phyloP scores from a whole-genome alignment of 768 basidiomycete genomes.

The Pisolithus albus region DNA sequence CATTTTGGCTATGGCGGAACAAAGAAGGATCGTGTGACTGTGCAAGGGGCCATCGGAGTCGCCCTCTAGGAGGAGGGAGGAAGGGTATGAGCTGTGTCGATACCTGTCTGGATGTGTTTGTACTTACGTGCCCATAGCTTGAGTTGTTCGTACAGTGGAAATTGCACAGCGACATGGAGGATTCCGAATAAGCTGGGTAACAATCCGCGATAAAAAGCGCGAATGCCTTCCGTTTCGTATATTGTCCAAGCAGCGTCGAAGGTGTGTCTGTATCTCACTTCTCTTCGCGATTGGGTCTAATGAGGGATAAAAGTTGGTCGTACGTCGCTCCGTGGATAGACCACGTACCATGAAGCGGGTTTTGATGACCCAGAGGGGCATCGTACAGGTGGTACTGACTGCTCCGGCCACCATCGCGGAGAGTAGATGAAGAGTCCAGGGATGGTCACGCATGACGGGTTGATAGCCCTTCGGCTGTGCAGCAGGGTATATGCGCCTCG shows the following conservation, averaged over 20 bases:
- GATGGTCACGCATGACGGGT: slow-evolving; percentile 70
- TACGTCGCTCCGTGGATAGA: background rate
- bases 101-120: slow-evolving; percentile 5
- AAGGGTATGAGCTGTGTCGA: background rate
- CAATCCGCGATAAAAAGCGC: slow-evolving; percentile 92
- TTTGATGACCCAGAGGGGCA: slow-evolving; percentile 98
- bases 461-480: slow-evolving; percentile 84
- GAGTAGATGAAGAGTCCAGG: slow-evolving; percentile 82
- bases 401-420: slow-evolving; percentile 97
- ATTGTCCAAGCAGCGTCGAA: slow-evolving; percentile 86
- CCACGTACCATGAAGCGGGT: slow-evolving; percentile 90
- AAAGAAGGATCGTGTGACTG: slow-evolving; percentile 63
- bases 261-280: slow-evolving; percentile 81
- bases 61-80: slow-evolving; percentile 15
- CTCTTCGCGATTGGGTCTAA: slow-evolving; percentile 78
- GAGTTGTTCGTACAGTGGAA: slow-evolving; percentile 91
- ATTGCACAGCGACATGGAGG: slow-evolving; percentile 92
- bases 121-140: slow-evolving; percentile 81
- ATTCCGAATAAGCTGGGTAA: slow-evolving; percentile 92
- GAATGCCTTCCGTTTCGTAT: slow-evolving; percentile 78
- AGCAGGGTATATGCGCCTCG: slow-evolving; percentile 65
- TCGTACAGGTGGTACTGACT: slow-evolving; percentile 87
- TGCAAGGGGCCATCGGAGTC: slow-evolving; percentile 25
- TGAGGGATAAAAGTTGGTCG: background rate
- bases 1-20: slow-evolving; percentile 94